phyloP scores from a whole-genome alignment of 2,329 filamentous ascomycete genomes.

The Fusarium fracticaudum region DNA sequence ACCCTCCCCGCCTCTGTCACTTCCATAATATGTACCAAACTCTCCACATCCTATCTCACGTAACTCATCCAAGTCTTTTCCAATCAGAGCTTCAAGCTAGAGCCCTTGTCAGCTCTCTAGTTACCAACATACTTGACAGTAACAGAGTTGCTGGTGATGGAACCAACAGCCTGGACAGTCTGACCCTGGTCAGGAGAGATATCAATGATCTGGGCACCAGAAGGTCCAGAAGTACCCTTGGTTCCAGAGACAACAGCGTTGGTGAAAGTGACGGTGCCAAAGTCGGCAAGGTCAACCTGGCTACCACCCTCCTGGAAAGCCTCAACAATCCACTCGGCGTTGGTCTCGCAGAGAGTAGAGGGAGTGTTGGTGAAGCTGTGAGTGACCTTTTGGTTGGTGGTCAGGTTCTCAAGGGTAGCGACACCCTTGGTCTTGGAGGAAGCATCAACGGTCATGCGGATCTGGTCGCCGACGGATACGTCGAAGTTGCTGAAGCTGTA shows the following conservation, averaged over 20 bases:
- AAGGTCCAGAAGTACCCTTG: neutral
- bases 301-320: constrained; percentile 43
- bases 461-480: constrained; percentile 45
- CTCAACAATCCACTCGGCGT: constrained; percentile 73
- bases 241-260: neutral
- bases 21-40: neutral
- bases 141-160: constrained; percentile 1
- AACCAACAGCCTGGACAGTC: constrained; percentile 1
- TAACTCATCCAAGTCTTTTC: accelerated
- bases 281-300: constrained; percentile 45
- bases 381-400: constrained; percentile 60
- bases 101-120: accelerated
- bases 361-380: constrained; percentile 59
- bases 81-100: too few relatives aligned
- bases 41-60: accelerated
- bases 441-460: constrained; percentile 39
- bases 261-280: constrained; percentile 31
- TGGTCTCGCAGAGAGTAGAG: constrained; percentile 60
- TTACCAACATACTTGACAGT: constrained; percentile 57
- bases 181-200: neutral
- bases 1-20: accelerated
- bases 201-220: constrained; percentile 4
- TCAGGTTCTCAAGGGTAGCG: constrained; percentile 56
- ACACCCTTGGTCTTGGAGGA: constrained; percentile 5
- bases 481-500: constrained; percentile 50